These are phyloP conservation scores for Oryza coarctata DNA, from an alignment of 176 grass and related monocot genomes.

Conservation along the genomic window DNA sequence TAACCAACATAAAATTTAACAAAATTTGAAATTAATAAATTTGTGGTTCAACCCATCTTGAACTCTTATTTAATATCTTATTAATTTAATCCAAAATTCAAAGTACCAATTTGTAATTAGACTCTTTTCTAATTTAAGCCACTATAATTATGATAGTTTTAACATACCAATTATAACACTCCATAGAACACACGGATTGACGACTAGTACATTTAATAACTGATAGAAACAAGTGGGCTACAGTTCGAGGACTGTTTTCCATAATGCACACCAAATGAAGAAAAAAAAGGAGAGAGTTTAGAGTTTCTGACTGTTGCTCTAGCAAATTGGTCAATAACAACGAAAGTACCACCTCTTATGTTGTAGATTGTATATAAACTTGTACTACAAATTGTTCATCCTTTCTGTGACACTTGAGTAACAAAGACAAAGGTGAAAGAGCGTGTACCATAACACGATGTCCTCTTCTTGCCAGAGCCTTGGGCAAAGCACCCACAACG, in stretches of 20 bases:
- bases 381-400: not conserved
- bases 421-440: not conserved
- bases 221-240: not conserved
- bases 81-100: too few relatives aligned
- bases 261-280: not conserved
- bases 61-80: too few relatives aligned
- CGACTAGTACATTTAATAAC: not conserved
- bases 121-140: too few relatives aligned
- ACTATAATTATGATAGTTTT: too few relatives aligned
- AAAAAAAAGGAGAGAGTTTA: constrained; percentile 13
- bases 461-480: constrained; percentile 96
- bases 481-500: constrained; percentile 85
- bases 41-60: too few relatives aligned
- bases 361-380: not conserved
- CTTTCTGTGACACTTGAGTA: not conserved
- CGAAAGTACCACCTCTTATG: not conserved
- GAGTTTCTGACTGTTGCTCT: not conserved
- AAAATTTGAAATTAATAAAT: too few relatives aligned
- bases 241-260: not conserved
- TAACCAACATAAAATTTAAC: too few relatives aligned
- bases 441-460: constrained; percentile 82
- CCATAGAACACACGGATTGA: too few relatives aligned
- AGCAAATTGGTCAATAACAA: not conserved
- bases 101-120: too few relatives aligned
- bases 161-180: too few relatives aligned